These are phyloP conservation scores for Neurospora sp. DNA, from an alignment of 495 filamentous ascomycete genomes.

Conservation along the genomic window DNA sequence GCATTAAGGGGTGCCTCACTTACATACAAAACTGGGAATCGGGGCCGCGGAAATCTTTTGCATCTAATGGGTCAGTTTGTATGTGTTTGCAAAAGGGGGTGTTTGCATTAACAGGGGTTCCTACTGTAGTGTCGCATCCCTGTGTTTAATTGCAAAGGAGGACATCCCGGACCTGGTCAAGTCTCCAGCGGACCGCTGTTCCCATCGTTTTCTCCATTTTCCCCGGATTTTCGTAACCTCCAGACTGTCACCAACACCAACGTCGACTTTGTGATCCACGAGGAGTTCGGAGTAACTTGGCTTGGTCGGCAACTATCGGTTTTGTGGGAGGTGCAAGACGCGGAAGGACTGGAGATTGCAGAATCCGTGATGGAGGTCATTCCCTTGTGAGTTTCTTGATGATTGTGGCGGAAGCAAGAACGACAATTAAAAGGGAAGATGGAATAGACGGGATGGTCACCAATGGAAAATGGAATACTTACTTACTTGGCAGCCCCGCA, in stretches of 20 bases:
- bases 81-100: no score
- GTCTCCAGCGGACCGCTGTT: background rate
- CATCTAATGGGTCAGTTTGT: no score
- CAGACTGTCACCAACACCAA: background rate
- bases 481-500: background rate
- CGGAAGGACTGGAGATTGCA: background rate
- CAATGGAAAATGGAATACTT: background rate
- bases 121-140: background rate
- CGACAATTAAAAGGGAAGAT: background rate
- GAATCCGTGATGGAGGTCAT: background rate
- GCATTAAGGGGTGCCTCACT: no score
- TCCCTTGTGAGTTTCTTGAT: background rate
- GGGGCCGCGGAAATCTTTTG: no score
- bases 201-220: background rate
- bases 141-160: background rate
- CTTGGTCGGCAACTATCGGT: background rate
- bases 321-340: background rate
- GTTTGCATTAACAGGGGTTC: no score
- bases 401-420: background rate
- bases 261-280: background rate
- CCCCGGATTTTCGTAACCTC: background rate
- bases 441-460: background rate
- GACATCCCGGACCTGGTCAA: background rate
- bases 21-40: no score
- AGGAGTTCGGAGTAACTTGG: background rate